A percentile compares a stretch with the other conserved stretches of the same genome.
These are phyloP conservation scores for Penicillium manginii DNA, from an alignment of 495 filamentous ascomycete species.

Conservation along the genomic window DNA sequence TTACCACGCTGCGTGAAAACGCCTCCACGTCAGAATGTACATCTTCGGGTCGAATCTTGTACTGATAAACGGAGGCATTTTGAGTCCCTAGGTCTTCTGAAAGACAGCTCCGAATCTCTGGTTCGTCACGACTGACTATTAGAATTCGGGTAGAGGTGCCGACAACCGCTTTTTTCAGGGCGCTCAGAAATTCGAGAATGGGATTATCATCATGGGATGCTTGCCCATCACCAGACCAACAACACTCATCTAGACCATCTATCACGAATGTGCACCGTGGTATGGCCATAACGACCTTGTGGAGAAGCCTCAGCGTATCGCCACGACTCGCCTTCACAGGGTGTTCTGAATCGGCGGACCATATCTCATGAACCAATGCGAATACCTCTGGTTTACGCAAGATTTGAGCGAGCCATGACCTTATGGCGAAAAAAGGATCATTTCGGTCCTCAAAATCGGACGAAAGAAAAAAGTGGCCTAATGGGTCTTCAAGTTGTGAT, in stretches of 20 bases:
- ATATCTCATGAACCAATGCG: background rate
- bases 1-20: slow-evolving; percentile 4
- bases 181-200: slow-evolving; percentile 1
- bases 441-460: slow-evolving; percentile 11
- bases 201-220: background rate
- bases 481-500: background rate
- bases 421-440: slow-evolving; percentile 11
- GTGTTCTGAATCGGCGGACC: background rate
- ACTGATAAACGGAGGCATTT: background rate
- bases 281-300: background rate
- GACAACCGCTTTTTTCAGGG: background rate
- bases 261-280: slow-evolving; percentile 9
- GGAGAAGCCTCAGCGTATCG: background rate
- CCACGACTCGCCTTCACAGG: background rate
- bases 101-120: slow-evolving; percentile 10
- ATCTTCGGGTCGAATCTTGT: slow-evolving; percentile 12
- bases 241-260: slow-evolving; percentile 11
- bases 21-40: slow-evolving; percentile 8
- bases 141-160: slow-evolving; percentile 7
- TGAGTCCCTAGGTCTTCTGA: background rate
- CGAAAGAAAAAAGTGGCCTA: slow-evolving; percentile 12
- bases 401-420: slow-evolving; percentile 6
- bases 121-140: slow-evolving; percentile 12
- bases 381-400: background rate
- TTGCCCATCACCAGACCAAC: slow-evolving; percentile 1